Percentiles rank a stretch among this genome's conserved stretches.
Evolutionary conservation across 2,329 filamentous ascomycete species (phyloP).

Genomic region (Colletotrichum sp.): DNA sequence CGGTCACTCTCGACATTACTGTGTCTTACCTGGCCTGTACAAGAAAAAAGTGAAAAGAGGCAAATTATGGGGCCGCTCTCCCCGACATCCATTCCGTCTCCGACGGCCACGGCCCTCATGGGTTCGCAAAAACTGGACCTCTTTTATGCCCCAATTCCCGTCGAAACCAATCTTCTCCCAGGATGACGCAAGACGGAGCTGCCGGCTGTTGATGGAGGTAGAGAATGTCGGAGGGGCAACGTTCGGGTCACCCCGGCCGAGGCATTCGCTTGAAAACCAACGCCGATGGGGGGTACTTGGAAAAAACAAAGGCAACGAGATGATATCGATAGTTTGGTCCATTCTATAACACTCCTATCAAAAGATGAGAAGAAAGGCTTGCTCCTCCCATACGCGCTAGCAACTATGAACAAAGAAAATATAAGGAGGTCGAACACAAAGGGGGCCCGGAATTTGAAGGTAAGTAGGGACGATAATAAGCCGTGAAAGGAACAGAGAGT

Average conservation of each 20-base stretch:
- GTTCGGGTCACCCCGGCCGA: background rate
- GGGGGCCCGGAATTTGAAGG: background rate
- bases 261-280: background rate
- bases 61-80: background rate
- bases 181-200: background rate
- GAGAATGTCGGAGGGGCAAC: background rate
- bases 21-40: background rate
- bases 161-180: background rate
- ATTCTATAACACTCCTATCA: background rate
- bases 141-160: background rate
- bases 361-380: background rate
- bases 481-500: background rate
- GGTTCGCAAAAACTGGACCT: background rate
- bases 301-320: background rate
- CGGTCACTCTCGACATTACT: background rate
- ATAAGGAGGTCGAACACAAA: background rate
- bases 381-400: background rate
- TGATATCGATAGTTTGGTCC: background rate
- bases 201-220: background rate
- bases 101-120: background rate
- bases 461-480: background rate
- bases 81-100: background rate
- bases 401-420: background rate
- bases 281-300: background rate
- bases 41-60: background rate